Evolutionary conservation across 2,329 filamentous ascomycete species (phyloP).

Genomic region (Curvularia hawaiiensis): DNA sequence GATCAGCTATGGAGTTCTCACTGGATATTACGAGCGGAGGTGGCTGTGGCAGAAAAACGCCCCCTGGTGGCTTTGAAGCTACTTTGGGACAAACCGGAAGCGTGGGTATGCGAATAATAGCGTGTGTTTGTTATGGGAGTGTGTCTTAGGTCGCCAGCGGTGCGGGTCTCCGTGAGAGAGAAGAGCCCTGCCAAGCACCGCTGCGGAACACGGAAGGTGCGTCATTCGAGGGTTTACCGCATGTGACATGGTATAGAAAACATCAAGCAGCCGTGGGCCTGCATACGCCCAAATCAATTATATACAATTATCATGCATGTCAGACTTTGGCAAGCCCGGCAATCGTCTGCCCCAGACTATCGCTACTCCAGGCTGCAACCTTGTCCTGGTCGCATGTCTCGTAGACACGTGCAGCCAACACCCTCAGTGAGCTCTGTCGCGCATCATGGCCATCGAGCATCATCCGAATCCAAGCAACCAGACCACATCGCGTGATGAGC

Average conservation of each 20-base stretch:
- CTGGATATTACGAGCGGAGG: conserved; percentile 11
- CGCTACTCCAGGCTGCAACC: conserved; percentile 68
- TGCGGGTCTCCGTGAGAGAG: conserved; percentile 10
- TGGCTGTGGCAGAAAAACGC: conserved; percentile 9
- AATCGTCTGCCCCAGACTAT: conserved; percentile 21
- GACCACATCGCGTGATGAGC: conserved; percentile 76
- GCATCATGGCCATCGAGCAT: conserved; percentile 56
- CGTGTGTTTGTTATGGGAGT: conserved; percentile 29
- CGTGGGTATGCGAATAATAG: conserved; percentile 21
- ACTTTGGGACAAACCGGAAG: conserved; percentile 6
- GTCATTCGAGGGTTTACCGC: conserved; percentile 20
- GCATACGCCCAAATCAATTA: conserved; percentile 7
- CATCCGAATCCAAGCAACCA: conserved; percentile 75
- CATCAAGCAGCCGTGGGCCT: conserved; percentile 4
- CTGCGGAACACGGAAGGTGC: conserved; percentile 16
- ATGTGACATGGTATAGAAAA: conserved; percentile 6
- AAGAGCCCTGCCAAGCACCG: conserved; percentile 11
- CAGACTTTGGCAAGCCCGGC: conserved; percentile 15
- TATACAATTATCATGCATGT: conserved; percentile 7
- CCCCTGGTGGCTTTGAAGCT: conserved; percentile 6
- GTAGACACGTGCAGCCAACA: conserved; percentile 64
- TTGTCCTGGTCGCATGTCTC: conserved; percentile 70
- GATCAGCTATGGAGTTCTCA: conserved; percentile 19
- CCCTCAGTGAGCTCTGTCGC: conserved; percentile 59
- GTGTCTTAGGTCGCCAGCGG: conserved; percentile 24